Evolutionary conservation across 78 protist species (phyloP).

Genomic region (Planoprotostelium fungivorum): DNA sequence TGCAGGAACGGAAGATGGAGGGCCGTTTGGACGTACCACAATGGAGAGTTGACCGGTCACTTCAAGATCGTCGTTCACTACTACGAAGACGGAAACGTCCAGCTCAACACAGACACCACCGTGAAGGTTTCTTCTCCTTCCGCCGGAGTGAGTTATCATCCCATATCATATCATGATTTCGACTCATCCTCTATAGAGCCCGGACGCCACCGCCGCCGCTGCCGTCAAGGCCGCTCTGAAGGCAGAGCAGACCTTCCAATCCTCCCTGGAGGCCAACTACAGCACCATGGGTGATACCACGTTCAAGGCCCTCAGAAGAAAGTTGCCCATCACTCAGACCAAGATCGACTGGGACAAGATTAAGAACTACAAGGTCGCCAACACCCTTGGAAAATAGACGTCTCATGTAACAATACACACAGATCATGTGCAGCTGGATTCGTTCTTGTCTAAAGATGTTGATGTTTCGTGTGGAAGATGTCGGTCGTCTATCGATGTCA

Average conservation of each 20-base stretch:
- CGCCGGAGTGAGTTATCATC: constrained; percentile 11
- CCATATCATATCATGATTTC: not conserved
- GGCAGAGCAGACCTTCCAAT: constrained; percentile 39
- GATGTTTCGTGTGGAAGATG: too few species aligned
- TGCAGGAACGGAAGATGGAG: constrained; percentile 64
- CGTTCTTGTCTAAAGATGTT: too few species aligned
- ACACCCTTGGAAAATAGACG: not conserved
- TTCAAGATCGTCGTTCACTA: constrained; percentile 61
- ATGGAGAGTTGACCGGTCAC: constrained; percentile 34
- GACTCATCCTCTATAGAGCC: constrained; percentile 13
- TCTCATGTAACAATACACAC: not conserved
- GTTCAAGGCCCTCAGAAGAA: constrained; percentile 69
- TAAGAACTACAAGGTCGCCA: constrained; percentile 32
- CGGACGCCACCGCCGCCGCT: constrained; percentile 33
- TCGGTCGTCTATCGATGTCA: too few species aligned
- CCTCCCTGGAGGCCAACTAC: constrained; percentile 45
- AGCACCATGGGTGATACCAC: constrained; percentile 64
- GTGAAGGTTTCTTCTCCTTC: constrained; percentile 27
- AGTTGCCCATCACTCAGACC: constrained; percentile 54
- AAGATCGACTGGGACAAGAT: constrained; percentile 67
- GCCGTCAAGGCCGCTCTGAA: constrained; percentile 44
- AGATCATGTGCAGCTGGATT: too few species aligned
- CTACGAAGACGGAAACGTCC: constrained; percentile 77
- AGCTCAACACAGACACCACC: constrained; percentile 53
- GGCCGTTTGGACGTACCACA: constrained; percentile 51